A percentile compares a stretch with the other conserved stretches of the same genome.
phyloP scores from a whole-genome alignment of 2,329 filamentous ascomycete genomes.

The Exophiala xenobiotica region DNA sequence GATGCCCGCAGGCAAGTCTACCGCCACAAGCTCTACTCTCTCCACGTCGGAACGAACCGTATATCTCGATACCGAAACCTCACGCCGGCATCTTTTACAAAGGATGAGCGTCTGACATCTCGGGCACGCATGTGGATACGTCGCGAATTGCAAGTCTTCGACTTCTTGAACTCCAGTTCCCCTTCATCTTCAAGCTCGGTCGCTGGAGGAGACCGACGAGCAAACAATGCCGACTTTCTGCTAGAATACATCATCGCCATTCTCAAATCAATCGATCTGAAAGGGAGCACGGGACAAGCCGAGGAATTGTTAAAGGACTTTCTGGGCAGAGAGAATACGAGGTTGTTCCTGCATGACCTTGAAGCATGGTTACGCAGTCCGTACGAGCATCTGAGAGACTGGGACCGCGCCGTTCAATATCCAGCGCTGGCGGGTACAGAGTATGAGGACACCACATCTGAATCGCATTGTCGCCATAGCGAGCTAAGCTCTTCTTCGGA shows the following conservation, averaged over 20 bases:
- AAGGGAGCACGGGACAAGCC: slow-evolving; percentile 73
- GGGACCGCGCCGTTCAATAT: slow-evolving; percentile 81
- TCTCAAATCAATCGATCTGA: slow-evolving; percentile 77
- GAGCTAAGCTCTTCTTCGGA: no score
- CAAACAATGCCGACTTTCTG: slow-evolving; percentile 76
- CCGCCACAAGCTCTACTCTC: slow-evolving; percentile 67
- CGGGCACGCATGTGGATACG: slow-evolving; percentile 79
- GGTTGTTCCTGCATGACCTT: slow-evolving; percentile 81
- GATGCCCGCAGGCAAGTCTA: slow-evolving; percentile 71
- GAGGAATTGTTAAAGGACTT: slow-evolving; percentile 78
- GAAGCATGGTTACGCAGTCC: slow-evolving; percentile 81
- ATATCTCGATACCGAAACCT: slow-evolving; percentile 74
- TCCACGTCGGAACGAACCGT: slow-evolving; percentile 78
- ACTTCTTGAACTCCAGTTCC: slow-evolving; percentile 57
- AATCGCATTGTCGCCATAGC: background rate
- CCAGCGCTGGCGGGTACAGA: slow-evolving; percentile 20
- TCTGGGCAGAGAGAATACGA: slow-evolving; percentile 69
- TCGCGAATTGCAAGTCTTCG: slow-evolving; percentile 80
- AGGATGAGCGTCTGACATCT: slow-evolving; percentile 66
- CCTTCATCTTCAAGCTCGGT: slow-evolving; percentile 14
- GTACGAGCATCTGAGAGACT: slow-evolving; percentile 67
- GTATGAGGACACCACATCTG: background rate
- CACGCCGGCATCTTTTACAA: slow-evolving; percentile 64
- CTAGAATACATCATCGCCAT: slow-evolving; percentile 84
- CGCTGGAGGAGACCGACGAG: slow-evolving; percentile 42